Conservation (phyloP, 1,139 yeast genomes). For the Kluyveromyces sp. region DNA sequence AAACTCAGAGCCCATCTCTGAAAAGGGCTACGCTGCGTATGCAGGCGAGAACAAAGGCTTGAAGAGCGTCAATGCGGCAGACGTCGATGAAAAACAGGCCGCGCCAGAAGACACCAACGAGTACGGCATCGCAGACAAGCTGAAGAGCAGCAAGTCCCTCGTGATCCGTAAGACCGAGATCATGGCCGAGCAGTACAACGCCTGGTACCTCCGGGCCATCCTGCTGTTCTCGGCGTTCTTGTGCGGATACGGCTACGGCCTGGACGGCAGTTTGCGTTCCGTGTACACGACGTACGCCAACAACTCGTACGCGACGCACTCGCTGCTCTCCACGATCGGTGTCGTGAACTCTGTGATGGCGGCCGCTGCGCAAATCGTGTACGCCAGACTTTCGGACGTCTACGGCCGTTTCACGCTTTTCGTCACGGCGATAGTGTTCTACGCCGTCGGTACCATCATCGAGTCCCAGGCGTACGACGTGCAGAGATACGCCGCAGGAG, state of each 20-base stretch:
- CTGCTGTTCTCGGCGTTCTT: constrained; percentile 44
- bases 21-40: neutral
- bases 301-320: constrained; percentile 45
- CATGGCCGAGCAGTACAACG: constrained; percentile 17
- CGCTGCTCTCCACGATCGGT: constrained; percentile 53
- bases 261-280: constrained; percentile 50
- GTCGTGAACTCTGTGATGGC: constrained; percentile 51
- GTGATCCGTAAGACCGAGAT: constrained; percentile 20
- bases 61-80: neutral
- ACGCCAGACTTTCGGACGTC: constrained; percentile 58
- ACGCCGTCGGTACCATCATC: constrained; percentile 59
- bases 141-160: constrained; percentile 41
- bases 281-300: constrained; percentile 48
- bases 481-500: constrained; percentile 61
- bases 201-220: constrained; percentile 19
- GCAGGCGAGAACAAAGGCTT: neutral
- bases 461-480: constrained; percentile 58
- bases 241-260: constrained; percentile 58
- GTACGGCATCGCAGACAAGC: constrained; percentile 41
- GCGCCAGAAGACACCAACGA: constrained; percentile 30
- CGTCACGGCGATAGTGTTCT: constrained; percentile 47
- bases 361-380: constrained; percentile 55
- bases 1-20: too few relatives aligned
- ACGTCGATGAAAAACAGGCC: constrained; percentile 1
- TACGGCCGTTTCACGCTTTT: constrained; percentile 59